These are phyloP conservation scores for Pyrenopolyporus hunteri DNA, from an alignment of 495 filamentous ascomycete species.

Conservation along the genomic window DNA sequence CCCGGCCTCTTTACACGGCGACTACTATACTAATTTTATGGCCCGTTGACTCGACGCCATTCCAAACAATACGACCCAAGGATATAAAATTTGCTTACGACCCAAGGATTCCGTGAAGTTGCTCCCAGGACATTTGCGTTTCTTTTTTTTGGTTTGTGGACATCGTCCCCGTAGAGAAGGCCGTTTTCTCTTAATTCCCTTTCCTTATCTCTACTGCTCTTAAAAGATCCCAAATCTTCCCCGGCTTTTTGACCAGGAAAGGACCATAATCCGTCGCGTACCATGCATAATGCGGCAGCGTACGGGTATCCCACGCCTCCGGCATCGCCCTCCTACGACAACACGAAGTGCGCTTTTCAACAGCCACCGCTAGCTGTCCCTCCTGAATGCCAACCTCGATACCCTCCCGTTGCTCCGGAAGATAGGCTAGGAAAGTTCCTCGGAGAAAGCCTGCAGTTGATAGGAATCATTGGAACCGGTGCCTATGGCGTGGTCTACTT, in stretches of 20 bases:
- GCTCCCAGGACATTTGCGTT: slow-evolving; percentile 31
- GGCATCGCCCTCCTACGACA: slow-evolving; percentile 56
- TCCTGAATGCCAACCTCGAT: slow-evolving; percentile 43
- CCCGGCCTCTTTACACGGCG: slow-evolving; percentile 15
- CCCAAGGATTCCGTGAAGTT: slow-evolving; percentile 44
- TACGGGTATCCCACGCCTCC: slow-evolving; percentile 61
- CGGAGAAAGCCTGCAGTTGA: slow-evolving; percentile 81
- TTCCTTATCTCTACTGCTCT: slow-evolving; percentile 35
- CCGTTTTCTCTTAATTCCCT: slow-evolving; percentile 40
- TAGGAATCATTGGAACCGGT: slow-evolving; percentile 85
- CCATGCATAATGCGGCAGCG: slow-evolving; percentile 61
- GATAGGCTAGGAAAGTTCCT: slow-evolving; percentile 86
- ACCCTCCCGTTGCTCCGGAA: slow-evolving; percentile 65
- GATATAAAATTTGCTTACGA: slow-evolving; percentile 26
- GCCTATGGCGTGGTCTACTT: slow-evolving; percentile 98
- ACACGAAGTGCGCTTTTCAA: slow-evolving; percentile 47
- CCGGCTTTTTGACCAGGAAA: slow-evolving; percentile 33
- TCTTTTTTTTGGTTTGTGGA: slow-evolving; percentile 35
- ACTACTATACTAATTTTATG: slow-evolving; percentile 29
- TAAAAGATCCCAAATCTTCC: slow-evolving; percentile 28
- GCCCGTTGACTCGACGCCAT: slow-evolving; percentile 40
- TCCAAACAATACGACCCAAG: slow-evolving; percentile 36
- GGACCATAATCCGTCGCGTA: slow-evolving; percentile 44
- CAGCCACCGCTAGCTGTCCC: slow-evolving; percentile 46
- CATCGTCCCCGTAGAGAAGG: slow-evolving; percentile 37